These are phyloP conservation scores for Neonectria hederae DNA, from an alignment of 2,329 filamentous ascomycete species.

Conservation along the genomic window DNA sequence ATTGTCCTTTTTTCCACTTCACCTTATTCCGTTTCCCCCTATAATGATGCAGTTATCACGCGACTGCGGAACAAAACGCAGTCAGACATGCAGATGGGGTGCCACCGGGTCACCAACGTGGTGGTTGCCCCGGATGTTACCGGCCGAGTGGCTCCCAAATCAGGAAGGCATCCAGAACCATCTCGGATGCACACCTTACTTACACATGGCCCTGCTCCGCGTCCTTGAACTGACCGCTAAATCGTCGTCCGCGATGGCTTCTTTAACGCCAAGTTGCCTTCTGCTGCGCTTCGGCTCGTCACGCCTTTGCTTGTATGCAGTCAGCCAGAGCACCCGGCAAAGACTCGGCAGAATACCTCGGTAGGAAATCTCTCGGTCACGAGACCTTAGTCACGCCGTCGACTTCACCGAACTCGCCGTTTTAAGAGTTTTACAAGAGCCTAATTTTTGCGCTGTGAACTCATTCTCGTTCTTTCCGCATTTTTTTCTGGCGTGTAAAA, in stretches of 20 bases:
- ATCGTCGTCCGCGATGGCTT: neutral
- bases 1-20: neutral
- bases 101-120: slow-evolving; percentile 7
- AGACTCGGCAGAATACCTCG: slow-evolving; percentile 40
- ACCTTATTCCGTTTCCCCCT: slow-evolving; percentile 4
- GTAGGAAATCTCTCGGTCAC: slow-evolving; percentile 38
- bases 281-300: slow-evolving; percentile 3
- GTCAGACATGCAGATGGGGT: slow-evolving; percentile 15
- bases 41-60: slow-evolving; percentile 23
- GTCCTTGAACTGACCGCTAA: neutral
- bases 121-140: neutral
- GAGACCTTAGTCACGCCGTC: slow-evolving; percentile 35
- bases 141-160: neutral
- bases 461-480: neutral
- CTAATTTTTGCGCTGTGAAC: neutral
- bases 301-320: neutral
- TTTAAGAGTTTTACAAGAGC: slow-evolving; percentile 24
- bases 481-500: neutral
- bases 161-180: slow-evolving; percentile 9
- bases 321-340: slow-evolving; percentile 30
- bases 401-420: slow-evolving; percentile 29
- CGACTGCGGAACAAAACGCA: slow-evolving; percentile 20
- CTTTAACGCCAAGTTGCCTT: neutral
- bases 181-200: slow-evolving; percentile 10
- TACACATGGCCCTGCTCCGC: neutral